Percentiles rank a stretch among this genome's conserved stretches.
These are phyloP conservation scores for Dactylellina haptotyla DNA, from an alignment of 2,329 filamentous ascomycete species.

Conservation along the genomic window DNA sequence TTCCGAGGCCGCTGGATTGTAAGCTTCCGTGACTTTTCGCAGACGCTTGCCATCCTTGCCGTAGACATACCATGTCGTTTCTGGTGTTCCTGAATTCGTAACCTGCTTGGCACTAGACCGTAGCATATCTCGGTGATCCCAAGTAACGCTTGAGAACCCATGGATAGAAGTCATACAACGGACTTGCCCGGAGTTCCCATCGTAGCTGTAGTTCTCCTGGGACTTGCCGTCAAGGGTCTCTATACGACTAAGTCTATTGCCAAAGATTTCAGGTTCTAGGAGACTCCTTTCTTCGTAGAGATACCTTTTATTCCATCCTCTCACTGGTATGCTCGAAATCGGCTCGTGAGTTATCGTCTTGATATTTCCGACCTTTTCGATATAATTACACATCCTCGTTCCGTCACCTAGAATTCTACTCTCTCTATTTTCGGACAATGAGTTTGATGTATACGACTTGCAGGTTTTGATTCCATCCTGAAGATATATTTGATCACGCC, in stretches of 20 bases:
- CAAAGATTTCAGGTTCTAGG: neutral
- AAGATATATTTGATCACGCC: constrained; percentile 25
- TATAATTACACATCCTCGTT: constrained; percentile 10
- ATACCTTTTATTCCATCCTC: constrained; percentile 30
- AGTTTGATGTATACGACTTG: neutral
- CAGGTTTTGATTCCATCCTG: neutral
- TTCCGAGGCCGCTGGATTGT: neutral
- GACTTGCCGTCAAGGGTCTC: neutral
- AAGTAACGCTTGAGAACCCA: neutral
- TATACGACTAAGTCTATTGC: constrained; percentile 6
- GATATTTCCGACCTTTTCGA: constrained; percentile 39
- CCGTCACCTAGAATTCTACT: neutral
- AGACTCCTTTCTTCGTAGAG: constrained; percentile 11
- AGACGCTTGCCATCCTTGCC: constrained; percentile 54
- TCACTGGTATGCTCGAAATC: neutral
- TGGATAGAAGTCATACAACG: constrained; percentile 18
- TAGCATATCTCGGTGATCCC: constrained; percentile 47
- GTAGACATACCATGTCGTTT: constrained; percentile 58
- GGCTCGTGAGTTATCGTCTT: constrained; percentile 5
- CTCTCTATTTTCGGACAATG: neutral
- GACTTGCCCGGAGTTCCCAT: neutral
- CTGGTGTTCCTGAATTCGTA: constrained; percentile 5
- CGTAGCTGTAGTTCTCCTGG: constrained; percentile 11
- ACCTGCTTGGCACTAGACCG: constrained; percentile 18
- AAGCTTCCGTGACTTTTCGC: constrained; percentile 57